Evolutionary conservation across 768 basidiomycete species (phyloP), one percentile per base, ranked within the genome.

Genomic region (Leccinum incarnatum): DNA sequence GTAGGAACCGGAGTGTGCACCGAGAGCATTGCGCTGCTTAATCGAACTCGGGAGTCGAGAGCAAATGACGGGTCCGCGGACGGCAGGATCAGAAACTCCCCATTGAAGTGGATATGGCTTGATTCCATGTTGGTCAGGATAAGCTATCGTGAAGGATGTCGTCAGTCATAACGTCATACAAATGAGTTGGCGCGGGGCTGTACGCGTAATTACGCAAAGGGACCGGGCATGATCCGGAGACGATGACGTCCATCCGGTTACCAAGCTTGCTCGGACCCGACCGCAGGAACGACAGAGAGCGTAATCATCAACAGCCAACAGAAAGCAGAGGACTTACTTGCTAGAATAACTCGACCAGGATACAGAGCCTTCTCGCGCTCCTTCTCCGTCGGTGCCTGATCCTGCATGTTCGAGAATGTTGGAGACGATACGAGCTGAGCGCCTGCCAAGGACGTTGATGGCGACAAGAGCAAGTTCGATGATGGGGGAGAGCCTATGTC

Each of bases 71-170:
- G 95, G 93, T 0, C 96, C 96, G 21, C 95, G 91, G 7, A 79
- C 75, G 7, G 68, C 60, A 21, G 91, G 79, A 48, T 84, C 79
- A 3, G 78, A 27, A 0, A 88, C 90, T 25, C 93, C 95, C 96
- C 96, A 98, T 25, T 78, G 74, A 19, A 98, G 79, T 0, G 86
- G 84, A 68, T 84, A 81, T 0, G 96, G 95, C 40, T 81, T 77
- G 69, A 95, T 93, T 8, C 93, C 93, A 68, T 91, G 86, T 68
- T 97, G 94, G 67, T 90, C 91, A n/a, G 95, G 94, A 72, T 97
- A 96, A 2, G 93, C 79, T 83, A 60, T 53, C 23, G 37, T 5
- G n/a, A n/a, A 15, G 48, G 48, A 30, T 55, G 42, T 34, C 50
- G 61, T 68, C 49, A 67, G 65, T 48, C 23, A 6, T 10, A 42